Conservation (phyloP, 1,139 yeast genomes). For the Candida sp. region DNA sequence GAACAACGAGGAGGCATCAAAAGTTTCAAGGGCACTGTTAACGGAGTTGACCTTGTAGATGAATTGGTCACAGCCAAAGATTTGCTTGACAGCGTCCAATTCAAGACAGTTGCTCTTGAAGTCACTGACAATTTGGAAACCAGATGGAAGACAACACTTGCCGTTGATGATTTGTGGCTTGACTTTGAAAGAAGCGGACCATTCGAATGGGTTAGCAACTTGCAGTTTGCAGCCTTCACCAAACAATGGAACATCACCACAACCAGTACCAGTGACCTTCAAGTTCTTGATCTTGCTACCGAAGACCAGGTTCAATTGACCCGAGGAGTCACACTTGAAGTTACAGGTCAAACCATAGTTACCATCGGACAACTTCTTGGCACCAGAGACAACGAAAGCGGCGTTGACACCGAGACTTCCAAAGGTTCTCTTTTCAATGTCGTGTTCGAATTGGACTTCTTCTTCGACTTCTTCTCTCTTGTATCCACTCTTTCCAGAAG, state of each 20-base stretch:
- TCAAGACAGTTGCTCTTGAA: slow-evolving; percentile 75
- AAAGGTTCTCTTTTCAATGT: slow-evolving; percentile 2
- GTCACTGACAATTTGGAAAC: slow-evolving; percentile 52
- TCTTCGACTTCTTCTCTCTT: slow-evolving; percentile 2
- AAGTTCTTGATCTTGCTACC: slow-evolving; percentile 7
- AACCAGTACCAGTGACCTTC: slow-evolving; percentile 13
- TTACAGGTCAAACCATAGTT: slow-evolving; percentile 11
- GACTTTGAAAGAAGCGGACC: slow-evolving; percentile 14
- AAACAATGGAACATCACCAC: slow-evolving; percentile 10
- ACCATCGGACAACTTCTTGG: slow-evolving; percentile 12
- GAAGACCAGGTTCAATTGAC: slow-evolving; percentile 8
- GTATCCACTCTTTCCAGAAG: not conserved
- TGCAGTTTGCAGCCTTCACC: slow-evolving; percentile 6
- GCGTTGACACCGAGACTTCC: slow-evolving; percentile 9
- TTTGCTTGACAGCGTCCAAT: slow-evolving; percentile 6
- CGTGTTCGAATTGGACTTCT: not conserved
- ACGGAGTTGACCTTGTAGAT: slow-evolving; percentile 7
- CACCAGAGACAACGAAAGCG: slow-evolving; percentile 14
- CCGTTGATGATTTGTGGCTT: slow-evolving; percentile 12
- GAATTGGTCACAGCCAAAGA: slow-evolving; percentile 7
- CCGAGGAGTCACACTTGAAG: slow-evolving; percentile 9
- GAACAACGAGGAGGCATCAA: slow-evolving; percentile 6
- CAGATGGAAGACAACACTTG: slow-evolving; percentile 14
- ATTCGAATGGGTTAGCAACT: slow-evolving; percentile 12
- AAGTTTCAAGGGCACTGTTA: slow-evolving; percentile 3